Evolutionary conservation across 176 grass and related monocot species (phyloP).

Genomic region (Olyra latifolia): DNA sequence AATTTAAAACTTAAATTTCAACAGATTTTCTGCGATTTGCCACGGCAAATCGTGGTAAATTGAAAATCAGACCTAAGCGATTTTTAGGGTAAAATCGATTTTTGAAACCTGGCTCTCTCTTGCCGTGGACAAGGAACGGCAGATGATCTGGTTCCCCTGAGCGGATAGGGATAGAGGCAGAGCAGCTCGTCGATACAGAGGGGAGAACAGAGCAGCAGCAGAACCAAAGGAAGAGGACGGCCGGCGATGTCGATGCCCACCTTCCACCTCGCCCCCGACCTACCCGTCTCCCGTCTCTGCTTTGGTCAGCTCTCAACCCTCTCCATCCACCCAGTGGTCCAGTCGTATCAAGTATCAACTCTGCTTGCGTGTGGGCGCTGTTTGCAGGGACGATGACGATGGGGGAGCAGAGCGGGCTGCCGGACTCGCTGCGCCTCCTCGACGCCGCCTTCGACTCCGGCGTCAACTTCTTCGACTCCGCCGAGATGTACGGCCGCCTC

Average conservation of each 20-base stretch:
- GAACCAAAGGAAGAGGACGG: background rate
- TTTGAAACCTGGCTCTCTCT: too few relatives aligned
- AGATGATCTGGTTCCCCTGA: too few relatives aligned
- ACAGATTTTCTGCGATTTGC: too few relatives aligned
- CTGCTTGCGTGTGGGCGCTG: background rate
- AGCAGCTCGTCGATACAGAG: background rate
- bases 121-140: too few relatives aligned
- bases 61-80: too few relatives aligned
- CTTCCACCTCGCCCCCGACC: constrained; percentile 70
- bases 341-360: background rate
- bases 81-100: too few relatives aligned
- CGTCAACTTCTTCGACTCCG: constrained; percentile 86
- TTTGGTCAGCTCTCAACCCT: constrained; percentile 39
- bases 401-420: constrained; percentile 68
- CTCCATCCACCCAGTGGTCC: background rate
- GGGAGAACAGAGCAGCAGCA: background rate
- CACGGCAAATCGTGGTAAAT: too few relatives aligned
- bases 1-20: too few relatives aligned
- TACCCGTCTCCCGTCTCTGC: constrained; percentile 77
- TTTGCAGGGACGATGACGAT: constrained; percentile 87
- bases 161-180: constrained; percentile 16
- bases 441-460: constrained; percentile 62
- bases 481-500: constrained; percentile 60
- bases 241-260: constrained; percentile 52
- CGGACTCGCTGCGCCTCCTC: constrained; percentile 72